Percentiles rank a stretch among this genome's conserved stretches.
Conservation (phyloP, 495 filamentous ascomycete species). For the Penicillium tannophilum region DNA sequence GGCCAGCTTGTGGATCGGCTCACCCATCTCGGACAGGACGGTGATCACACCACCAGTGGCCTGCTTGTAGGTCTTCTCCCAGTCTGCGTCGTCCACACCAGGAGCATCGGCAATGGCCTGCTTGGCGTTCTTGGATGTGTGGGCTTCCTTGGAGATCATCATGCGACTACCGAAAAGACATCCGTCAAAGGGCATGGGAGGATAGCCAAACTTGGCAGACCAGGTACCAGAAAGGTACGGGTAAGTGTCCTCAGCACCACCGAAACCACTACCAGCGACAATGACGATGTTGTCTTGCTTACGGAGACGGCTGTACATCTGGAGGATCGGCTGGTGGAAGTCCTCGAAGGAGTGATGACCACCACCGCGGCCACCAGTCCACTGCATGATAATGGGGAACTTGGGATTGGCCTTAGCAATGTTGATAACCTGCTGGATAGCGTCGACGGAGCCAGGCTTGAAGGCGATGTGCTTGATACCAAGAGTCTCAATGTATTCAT, state of each 20-base stretch:
- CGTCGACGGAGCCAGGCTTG: conserved; percentile 49
- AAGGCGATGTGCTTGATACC: conserved; percentile 52
- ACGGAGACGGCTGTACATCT: conserved; percentile 47
- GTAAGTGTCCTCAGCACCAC: conserved; percentile 47
- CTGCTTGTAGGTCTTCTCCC: conserved; percentile 97
- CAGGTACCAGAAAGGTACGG: conserved; percentile 50
- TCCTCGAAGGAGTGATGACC: conserved; percentile 57
- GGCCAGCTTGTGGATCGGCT: conserved; percentile 97
- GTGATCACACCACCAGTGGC: conserved; percentile 92
- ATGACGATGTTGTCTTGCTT: conserved; percentile 49
- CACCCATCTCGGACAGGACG: conserved; percentile 98
- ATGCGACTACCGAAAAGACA: conserved; percentile 49
- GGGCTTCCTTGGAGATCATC: conserved; percentile 69
- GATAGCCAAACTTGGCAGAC: conserved; percentile 41
- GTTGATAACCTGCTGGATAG: conserved; percentile 50
- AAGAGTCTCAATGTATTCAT: conserved; percentile 48
- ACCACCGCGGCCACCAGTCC: conserved; percentile 54
- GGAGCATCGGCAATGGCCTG: conserved; percentile 90
- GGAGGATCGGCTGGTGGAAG: conserved; percentile 50
- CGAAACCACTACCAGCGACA: conserved; percentile 53
- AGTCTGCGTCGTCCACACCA: conserved; percentile 83
- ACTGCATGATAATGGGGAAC: conserved; percentile 53
- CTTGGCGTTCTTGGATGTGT: conserved; percentile 92
- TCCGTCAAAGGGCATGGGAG: conserved; percentile 54
- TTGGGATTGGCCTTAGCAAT: conserved; percentile 48